These are phyloP conservation scores for Nakaseomyces glabratus DNA, from an alignment of 1,139 yeast species.

Conservation along the genomic window DNA sequence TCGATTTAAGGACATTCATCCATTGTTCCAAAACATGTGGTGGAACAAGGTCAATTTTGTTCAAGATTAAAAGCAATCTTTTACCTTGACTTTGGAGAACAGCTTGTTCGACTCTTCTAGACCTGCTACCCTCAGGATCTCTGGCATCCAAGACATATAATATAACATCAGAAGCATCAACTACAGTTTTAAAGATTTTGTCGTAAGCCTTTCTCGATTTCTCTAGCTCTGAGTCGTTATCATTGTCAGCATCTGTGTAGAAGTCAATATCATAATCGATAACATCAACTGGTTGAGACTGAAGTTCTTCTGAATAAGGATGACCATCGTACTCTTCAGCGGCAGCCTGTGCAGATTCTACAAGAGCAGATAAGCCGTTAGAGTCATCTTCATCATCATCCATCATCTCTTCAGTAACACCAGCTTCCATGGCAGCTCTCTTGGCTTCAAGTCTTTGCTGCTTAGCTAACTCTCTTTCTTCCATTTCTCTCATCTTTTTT, in stretches of 20 bases:
- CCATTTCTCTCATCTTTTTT: conserved; percentile 51
- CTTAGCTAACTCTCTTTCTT: conserved; percentile 43
- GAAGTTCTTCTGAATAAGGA: conserved; percentile 26
- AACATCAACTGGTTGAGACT: conserved; percentile 38
- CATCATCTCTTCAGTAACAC: conserved; percentile 39
- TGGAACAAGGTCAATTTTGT: conserved; percentile 90
- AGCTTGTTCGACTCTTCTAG: conserved; percentile 83
- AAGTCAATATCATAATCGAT: conserved; percentile 45
- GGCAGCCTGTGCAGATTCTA: conserved; percentile 81
- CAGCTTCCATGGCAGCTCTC: conserved; percentile 39
- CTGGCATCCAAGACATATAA: conserved; percentile 93
- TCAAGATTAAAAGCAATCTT: conserved; percentile 73
- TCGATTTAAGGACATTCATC: conserved; percentile 68
- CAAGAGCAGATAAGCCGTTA: conserved; percentile 69
- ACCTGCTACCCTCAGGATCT: conserved; percentile 93
- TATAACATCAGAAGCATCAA: conserved; percentile 83
- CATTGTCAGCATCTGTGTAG: conserved; percentile 39
- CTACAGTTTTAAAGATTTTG: conserved; percentile 71
- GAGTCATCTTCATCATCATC: conserved; percentile 36
- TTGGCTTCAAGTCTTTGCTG: conserved; percentile 40
- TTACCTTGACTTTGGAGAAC: conserved; percentile 74
- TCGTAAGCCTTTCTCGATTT: conserved; percentile 90
- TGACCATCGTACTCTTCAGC: conserved; percentile 54
- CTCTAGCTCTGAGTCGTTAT: conserved; percentile 47
- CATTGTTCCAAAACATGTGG: conserved; percentile 74